Evolutionary conservation across 495 filamentous ascomycete species (phyloP), one percentile per base, ranked within the genome.

Genomic region (Terfezia boudieri): DNA sequence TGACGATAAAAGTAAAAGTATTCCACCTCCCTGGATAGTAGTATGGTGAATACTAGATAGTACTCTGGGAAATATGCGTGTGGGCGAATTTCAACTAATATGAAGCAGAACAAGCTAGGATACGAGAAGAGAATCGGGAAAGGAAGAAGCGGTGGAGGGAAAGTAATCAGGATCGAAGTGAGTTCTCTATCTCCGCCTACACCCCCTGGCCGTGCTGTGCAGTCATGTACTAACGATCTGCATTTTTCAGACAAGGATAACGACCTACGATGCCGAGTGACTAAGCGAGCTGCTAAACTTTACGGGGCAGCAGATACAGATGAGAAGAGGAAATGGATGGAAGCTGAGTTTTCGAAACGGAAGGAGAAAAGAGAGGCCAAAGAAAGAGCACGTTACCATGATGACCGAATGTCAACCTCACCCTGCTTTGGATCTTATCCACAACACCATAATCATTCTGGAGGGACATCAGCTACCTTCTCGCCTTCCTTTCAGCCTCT

Each of bases 71-170:
- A 7, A 7, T 32, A 32, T 32, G 26, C 26, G 4, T 32, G 26
- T 7, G 6, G 8, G 8, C 4, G 41, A 46, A 46, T 46, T 14
- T 6, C 41, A 46, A 20, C 41, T 46, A 46, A 46, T 5, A 61
- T 51, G 59, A 53, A 35, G 63, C 64, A n/a, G 66, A 68, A 37
- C 57, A 57, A 52, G 66, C 67, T 49, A 53, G 64, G 20, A 55
- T 68, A 49, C 57, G 66, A 36, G 59, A 59, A 11, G 66, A 67
- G 48, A 67, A 67, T 35, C 55, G 66, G 14, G 66, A 68, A 48
- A 54, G 66, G 46, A 67, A 67, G 55, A 68, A 67, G 53, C 62
- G 67, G 51, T 67, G 66, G 66, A 58, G 66, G 50, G 63, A 66
- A 37, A 61, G 60, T 54, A 67, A 67, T 32, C 58, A 66, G 37